Evolutionary conservation across 1,284 basidiomycete species (phyloP).

Genomic region (Erythrobasidium hasegawianum): DNA sequence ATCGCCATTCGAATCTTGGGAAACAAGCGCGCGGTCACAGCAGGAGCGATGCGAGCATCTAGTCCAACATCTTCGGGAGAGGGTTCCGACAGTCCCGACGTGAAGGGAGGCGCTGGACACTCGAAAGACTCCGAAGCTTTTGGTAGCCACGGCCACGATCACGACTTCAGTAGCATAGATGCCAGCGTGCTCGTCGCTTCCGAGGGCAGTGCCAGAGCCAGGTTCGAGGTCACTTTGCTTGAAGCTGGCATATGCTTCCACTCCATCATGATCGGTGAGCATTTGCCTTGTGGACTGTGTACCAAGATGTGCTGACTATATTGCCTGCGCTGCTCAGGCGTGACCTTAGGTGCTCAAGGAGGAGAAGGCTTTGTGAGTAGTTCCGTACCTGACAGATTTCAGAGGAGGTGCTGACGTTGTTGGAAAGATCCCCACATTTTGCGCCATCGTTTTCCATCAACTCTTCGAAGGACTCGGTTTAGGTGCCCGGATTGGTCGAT

Average conservation of each 20-base stretch:
- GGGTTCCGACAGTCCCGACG: background rate
- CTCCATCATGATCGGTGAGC: constrained; percentile 45
- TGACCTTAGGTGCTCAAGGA: constrained; percentile 46
- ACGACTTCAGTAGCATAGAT: constrained; percentile 38
- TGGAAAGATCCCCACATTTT: constrained; percentile 42
- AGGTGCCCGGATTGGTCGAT: constrained; percentile 45
- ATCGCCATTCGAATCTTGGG: constrained; percentile 43
- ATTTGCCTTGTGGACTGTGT: no score
- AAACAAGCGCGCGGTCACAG: constrained; percentile 21
- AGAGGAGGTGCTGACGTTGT: no score
- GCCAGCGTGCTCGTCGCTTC: constrained; percentile 38
- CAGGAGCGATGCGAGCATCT: background rate
- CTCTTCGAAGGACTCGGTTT: constrained; percentile 44
- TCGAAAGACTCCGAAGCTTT: constrained; percentile 20
- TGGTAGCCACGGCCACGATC: constrained; percentile 36
- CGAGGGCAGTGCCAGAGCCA: constrained; percentile 39
- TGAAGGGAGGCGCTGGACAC: background rate
- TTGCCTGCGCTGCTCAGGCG: constrained; percentile 38
- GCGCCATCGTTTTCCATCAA: constrained; percentile 48
- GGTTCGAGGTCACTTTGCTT: constrained; percentile 49
- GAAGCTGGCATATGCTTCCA: constrained; percentile 54
- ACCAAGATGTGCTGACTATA: no score
- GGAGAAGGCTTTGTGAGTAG: constrained; percentile 21
- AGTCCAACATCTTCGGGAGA: background rate
- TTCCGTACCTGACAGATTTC: no score